Percentiles rank a stretch among this genome's conserved stretches.
Conservation (phyloP, 768 basidiomycete species). For the Dictyophora rubrovolvata region DNA sequence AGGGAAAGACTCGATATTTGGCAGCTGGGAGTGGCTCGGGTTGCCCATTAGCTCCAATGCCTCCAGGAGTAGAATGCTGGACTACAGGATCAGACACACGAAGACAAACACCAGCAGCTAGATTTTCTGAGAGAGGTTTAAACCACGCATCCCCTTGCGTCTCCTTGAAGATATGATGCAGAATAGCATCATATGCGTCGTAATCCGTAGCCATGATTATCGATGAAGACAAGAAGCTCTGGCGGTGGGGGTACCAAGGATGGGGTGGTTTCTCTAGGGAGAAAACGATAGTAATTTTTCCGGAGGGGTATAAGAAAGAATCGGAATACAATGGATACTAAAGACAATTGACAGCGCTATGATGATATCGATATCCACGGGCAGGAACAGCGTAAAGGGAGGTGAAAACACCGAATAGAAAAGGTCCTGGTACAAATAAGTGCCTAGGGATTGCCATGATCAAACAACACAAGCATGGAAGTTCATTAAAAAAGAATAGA, state of each 20-base stretch:
- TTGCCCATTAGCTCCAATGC: neutral
- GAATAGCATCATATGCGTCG: slow-evolving; percentile 35
- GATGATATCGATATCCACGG: neutral
- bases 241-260: neutral
- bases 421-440: no score
- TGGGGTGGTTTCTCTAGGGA: neutral
- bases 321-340: neutral
- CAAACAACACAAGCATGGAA: no score
- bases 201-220: slow-evolving; percentile 37
- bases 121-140: slow-evolving; percentile 74
- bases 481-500: no score
- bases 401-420: no score
- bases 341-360: neutral
- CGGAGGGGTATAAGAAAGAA: neutral
- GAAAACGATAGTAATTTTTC: neutral
- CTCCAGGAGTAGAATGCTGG: neutral
- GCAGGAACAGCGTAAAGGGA: no score
- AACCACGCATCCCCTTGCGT: slow-evolving; percentile 82
- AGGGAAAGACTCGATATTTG: slow-evolving; percentile 74
- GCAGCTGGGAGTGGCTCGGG: slow-evolving; percentile 25
- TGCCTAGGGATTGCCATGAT: no score
- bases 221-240: slow-evolving; percentile 49
- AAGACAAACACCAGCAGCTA: slow-evolving; percentile 70
- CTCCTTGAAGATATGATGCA: slow-evolving; percentile 75
- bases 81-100: slow-evolving; percentile 35